Conservation (phyloP, 106 monocot genomes). For the Dioscorea zingiberensis region DNA sequence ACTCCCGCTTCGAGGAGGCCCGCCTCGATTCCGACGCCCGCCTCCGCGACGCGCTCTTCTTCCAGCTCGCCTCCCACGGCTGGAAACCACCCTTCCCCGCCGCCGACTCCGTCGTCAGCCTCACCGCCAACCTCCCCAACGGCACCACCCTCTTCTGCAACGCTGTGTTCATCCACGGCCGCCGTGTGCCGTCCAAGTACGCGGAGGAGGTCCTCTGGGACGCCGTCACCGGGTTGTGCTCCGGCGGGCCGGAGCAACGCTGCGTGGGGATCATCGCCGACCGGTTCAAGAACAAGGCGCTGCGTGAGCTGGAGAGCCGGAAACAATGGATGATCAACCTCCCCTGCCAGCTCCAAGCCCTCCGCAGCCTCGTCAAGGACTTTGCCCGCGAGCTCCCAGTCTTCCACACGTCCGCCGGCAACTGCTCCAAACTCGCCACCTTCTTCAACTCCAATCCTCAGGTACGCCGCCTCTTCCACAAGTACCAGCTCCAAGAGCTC, state of each 20-base stretch:
- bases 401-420: slow-evolving; percentile 17
- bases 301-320: slow-evolving; percentile 48
- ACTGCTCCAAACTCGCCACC: neutral
- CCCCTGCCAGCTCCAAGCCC: slow-evolving; percentile 52
- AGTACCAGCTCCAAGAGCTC: slow-evolving; percentile 45
- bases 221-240: slow-evolving; percentile 19
- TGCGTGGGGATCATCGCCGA: slow-evolving; percentile 42
- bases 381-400: slow-evolving; percentile 33
- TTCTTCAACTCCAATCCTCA: slow-evolving; percentile 14
- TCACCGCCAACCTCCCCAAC: slow-evolving; percentile 84
- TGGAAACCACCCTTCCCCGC: slow-evolving; percentile 29
- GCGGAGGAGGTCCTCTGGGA: slow-evolving; percentile 58
- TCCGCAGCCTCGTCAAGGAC: slow-evolving; percentile 53
- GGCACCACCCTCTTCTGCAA: slow-evolving; percentile 73
- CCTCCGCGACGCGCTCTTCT: slow-evolving; percentile 78
- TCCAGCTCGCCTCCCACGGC: slow-evolving; percentile 74
- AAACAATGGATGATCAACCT: slow-evolving; percentile 79
- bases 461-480: slow-evolving; percentile 30
- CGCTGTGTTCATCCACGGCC: slow-evolving; percentile 26
- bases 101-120: slow-evolving; percentile 22
- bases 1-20: too few relatives aligned
- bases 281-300: slow-evolving; percentile 40
- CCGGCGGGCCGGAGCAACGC: slow-evolving; percentile 10
- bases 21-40: slow-evolving; percentile 55
- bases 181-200: slow-evolving; percentile 41